phyloP scores from a whole-genome alignment of 768 basidiomycete genomes.

The Pleurotus sapidus region DNA sequence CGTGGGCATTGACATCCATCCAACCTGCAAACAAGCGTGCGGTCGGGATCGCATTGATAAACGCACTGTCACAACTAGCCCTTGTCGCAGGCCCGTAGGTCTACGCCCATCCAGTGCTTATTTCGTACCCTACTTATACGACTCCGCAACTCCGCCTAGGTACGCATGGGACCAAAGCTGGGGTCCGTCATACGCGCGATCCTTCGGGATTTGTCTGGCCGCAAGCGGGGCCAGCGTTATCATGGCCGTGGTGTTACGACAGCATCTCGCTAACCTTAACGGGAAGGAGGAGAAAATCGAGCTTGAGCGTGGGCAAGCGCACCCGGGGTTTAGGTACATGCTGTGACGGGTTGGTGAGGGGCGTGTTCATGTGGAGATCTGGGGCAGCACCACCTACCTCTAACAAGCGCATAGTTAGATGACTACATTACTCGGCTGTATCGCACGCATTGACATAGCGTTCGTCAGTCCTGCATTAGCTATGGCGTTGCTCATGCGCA shows the following conservation, averaged over 20 bases:
- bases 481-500: no score
- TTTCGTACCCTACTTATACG: background rate
- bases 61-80: conserved; percentile 55
- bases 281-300: conserved; percentile 16
- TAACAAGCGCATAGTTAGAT: no score
- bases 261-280: conserved; percentile 24
- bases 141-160: conserved; percentile 14
- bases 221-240: conserved; percentile 37
- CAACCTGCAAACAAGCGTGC: conserved; percentile 66
- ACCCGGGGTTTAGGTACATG: background rate
- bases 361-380: no score
- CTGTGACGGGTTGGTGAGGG: background rate
- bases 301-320: background rate
- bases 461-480: no score
- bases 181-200: conserved; percentile 50
- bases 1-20: conserved; percentile 32
- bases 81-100: conserved; percentile 62
- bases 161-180: conserved; percentile 50
- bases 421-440: no score
- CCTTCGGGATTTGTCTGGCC: conserved; percentile 56
- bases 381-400: no score
- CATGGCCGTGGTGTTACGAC: conserved; percentile 27
- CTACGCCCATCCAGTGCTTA: background rate
- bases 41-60: conserved; percentile 62
- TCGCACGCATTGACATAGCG: no score